phyloP scores from a whole-genome alignment of 306 rosid genomes.

The Sesbania bispinosa region DNA sequence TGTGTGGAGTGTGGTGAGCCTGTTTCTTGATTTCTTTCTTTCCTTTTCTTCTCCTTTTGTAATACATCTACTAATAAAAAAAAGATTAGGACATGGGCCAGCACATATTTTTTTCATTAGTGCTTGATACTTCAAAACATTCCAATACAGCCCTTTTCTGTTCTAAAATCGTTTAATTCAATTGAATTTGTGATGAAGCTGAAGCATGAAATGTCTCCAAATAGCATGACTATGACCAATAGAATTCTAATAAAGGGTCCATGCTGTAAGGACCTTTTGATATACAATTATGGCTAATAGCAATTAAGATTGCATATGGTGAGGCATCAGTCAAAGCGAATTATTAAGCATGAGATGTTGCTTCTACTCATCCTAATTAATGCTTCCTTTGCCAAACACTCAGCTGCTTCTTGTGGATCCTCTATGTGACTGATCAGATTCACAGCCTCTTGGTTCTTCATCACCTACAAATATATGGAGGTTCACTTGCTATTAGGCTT shows the following conservation, averaged over 20 bases:
- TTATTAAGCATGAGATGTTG: conserved; percentile 74
- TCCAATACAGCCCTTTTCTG: no score
- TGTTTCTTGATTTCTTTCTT: no score
- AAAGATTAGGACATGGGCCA: no score
- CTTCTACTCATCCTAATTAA: conserved; percentile 70
- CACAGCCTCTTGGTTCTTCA: conserved; percentile 92
- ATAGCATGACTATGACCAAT: background rate
- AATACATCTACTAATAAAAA: no score
- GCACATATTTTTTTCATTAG: no score
- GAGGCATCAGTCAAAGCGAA: conserved; percentile 60
- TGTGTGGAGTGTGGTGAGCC: no score
- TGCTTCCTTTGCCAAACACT: conserved; percentile 81
- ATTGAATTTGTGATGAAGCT: background rate
- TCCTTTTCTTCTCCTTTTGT: no score
- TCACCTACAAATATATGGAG: conserved; percentile 41
- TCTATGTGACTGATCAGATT: conserved; percentile 68
- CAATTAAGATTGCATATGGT: background rate
- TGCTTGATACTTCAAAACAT: no score
- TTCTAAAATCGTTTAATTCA: no score
- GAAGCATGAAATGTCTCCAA: background rate
- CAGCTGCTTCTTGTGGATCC: conserved; percentile 79
- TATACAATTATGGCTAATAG: no score
- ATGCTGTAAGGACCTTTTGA: background rate
- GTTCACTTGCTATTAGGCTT: background rate
- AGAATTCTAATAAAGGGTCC: background rate